These are phyloP conservation scores for Lithospermum erythrorhizon DNA, from an alignment of 257 asterid genomes.

Conservation along the genomic window DNA sequence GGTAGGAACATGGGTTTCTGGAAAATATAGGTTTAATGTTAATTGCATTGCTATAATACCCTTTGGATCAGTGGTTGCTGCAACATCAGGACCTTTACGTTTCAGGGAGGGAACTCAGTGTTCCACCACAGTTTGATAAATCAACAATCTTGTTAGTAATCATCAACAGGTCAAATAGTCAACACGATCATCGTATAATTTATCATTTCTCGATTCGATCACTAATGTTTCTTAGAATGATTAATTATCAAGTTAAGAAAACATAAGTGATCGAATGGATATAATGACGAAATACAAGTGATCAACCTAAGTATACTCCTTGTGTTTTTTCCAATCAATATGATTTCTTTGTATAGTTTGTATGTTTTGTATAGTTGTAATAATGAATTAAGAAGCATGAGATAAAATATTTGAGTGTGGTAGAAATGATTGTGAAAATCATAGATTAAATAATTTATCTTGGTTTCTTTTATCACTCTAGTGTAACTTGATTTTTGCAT, in stretches of 20 bases:
- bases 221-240: background rate
- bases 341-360: background rate
- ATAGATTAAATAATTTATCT: too few relatives aligned
- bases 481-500: background rate
- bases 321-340: background rate
- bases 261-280: background rate
- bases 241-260: too few relatives aligned
- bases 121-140: conserved; percentile 51
- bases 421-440: background rate
- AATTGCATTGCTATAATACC: conserved; percentile 62
- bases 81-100: conserved; percentile 56
- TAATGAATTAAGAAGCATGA: background rate
- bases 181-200: too few relatives aligned
- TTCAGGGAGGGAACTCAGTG: conserved; percentile 59
- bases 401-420: background rate
- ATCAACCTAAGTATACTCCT: background rate
- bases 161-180: too few relatives aligned
- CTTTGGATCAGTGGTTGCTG: conserved; percentile 39
- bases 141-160: background rate
- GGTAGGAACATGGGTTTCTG: conserved; percentile 90
- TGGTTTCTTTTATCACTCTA: too few relatives aligned
- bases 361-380: background rate
- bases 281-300: background rate
- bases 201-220: background rate
- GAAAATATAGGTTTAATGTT: conserved; percentile 67